Conservation (phyloP, 2,329 filamentous ascomycete genomes). For the Rhynchosporium agropyri region DNA sequence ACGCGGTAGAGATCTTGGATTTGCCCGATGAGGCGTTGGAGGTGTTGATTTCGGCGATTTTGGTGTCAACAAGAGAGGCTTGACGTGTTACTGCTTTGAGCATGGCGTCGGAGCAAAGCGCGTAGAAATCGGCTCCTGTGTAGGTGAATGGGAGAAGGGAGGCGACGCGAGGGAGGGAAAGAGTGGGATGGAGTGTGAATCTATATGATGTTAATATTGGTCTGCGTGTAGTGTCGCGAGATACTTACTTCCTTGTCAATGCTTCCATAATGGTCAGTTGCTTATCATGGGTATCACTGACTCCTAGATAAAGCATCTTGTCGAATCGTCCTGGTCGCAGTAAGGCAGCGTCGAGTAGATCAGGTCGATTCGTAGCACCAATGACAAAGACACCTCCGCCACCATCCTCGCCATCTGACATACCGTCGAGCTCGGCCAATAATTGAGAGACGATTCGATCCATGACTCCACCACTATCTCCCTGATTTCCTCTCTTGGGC, state of each 20-base stretch:
- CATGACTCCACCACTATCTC: constrained; percentile 97
- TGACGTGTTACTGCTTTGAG: constrained; percentile 96
- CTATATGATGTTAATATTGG: constrained; percentile 48
- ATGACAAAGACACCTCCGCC: constrained; percentile 92
- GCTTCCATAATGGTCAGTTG: constrained; percentile 94
- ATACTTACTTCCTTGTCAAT: constrained; percentile 81
- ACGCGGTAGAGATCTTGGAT: constrained; percentile 71
- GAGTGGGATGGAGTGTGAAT: constrained; percentile 79
- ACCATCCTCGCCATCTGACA: constrained; percentile 87
- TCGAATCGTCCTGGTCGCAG: constrained; percentile 91
- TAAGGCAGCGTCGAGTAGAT: constrained; percentile 87
- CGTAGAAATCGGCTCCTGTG: constrained; percentile 96
- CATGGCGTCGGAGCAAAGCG: constrained; percentile 97
- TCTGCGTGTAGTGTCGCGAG: constrained; percentile 14
- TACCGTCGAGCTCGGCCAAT: constrained; percentile 92
- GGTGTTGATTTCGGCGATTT: constrained; percentile 71
- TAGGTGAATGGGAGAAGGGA: constrained; percentile 88
- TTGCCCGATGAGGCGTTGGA: constrained; percentile 39
- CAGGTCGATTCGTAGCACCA: constrained; percentile 91
- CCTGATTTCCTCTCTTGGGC: constrained; percentile 94
- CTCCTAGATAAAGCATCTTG: constrained; percentile 96
- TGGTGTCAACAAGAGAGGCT: constrained; percentile 79
- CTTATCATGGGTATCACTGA: constrained; percentile 96
- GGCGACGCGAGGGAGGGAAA: constrained; percentile 76
- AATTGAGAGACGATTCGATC: constrained; percentile 95